Evolutionary conservation across 345 rosid genomes (phyloP), one percentile per base, ranked within the genome.

Genomic region (Dimocarpus longan): DNA sequence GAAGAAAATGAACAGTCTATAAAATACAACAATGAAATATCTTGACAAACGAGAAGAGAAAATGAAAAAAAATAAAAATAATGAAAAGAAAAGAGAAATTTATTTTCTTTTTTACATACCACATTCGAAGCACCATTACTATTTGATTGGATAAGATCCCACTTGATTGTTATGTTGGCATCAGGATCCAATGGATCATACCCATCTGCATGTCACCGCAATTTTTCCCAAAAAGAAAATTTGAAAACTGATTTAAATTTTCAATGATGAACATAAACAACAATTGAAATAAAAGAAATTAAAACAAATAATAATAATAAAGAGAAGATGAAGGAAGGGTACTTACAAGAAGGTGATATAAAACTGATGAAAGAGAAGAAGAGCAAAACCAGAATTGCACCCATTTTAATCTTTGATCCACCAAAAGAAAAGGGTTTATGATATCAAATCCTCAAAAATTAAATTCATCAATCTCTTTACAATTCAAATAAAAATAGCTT

Each of bases 111-210:
- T 32, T 3, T 32, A 59, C 84, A 87, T 83, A 93, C 98, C 37
- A 83, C 84, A 76, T 81, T 83, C 10, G 65, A 16, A 43, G 68
- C 88, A 19, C 79, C 73, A 68, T 32, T 32, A 2, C 37, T 3
- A 3, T 67, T 64, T 4, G 86, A 82, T 66, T 76, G 86, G 78
- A 90, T 46, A 26, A 95, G 89, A 83, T 95, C 98, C 98, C 98
- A 93, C 89, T 86, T 93, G 78, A 95, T 87, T 8, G 91, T 91
- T 48, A 95, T 80, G 75, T 88, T 89, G 56, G 88, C 97, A 37
- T 66, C 21, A 28, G 98, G 97, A 93, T 95, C 98, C 85, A 93
- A 46, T 8, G 97, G 88, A 87, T 95, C 98, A 86, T 79, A 93
- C 69, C 91, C 97, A 87, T 86, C 98, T 95, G 91, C 85, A 86